A percentile compares a stretch with the other conserved stretches of the same genome.
These are phyloP conservation scores for Cytospora chrysosperma DNA, from an alignment of 2,329 filamentous ascomycete genomes.

Conservation along the genomic window DNA sequence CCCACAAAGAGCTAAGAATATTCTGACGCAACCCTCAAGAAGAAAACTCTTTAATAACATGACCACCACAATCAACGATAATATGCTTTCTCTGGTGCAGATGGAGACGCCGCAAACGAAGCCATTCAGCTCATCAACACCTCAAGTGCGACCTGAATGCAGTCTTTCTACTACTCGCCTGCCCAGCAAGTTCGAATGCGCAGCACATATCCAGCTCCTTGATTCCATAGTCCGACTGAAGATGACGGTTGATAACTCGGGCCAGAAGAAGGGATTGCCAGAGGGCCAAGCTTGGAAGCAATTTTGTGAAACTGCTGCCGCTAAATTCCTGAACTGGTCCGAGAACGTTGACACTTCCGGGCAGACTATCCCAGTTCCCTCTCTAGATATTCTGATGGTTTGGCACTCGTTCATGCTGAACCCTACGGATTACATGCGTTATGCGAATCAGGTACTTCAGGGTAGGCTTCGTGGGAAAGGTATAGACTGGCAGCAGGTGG, in stretches of 20 bases:
- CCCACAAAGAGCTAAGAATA: too few relatives aligned
- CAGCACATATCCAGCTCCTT: neutral
- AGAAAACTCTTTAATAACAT: neutral
- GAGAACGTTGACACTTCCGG: neutral
- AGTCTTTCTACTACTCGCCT: neutral
- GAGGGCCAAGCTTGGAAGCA: neutral
- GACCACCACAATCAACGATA: neutral
- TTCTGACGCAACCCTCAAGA: neutral
- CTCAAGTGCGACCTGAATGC: neutral
- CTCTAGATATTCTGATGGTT: slow-evolving; percentile 1
- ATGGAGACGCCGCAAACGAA: neutral
- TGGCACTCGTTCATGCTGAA: slow-evolving; percentile 14
- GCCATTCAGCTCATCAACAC: too few relatives aligned
- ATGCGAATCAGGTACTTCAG: neutral
- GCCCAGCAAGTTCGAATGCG: neutral
- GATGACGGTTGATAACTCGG: neutral
- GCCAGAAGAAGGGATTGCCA: neutral
- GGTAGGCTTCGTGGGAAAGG: neutral
- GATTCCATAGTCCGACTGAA: neutral
- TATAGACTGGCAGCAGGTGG: slow-evolving; percentile 5
- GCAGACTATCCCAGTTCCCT: neutral
- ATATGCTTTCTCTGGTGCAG: neutral
- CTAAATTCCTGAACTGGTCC: slow-evolving; percentile 3
- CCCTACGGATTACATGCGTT: neutral
- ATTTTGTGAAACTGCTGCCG: neutral